Base-by-base conservation (phyloP, 2,329 filamentous ascomycete genomes). In the Claviceps arundinis region DNA sequence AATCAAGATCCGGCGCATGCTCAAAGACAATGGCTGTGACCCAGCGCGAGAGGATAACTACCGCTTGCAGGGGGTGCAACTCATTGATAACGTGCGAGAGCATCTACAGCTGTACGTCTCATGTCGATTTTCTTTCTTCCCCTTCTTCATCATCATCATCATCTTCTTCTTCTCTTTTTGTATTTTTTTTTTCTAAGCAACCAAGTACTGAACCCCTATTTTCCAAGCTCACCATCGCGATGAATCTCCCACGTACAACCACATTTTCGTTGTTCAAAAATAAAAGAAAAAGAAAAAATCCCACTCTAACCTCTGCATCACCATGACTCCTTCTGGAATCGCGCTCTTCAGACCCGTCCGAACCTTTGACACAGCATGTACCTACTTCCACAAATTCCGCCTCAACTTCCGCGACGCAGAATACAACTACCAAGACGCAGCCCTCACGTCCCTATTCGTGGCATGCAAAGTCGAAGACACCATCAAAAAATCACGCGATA, bases 391-490 rank as follows among this genome's bases (percentile, higher is more conserved):
- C 73, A 89, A 89, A 59, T 96, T 96, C 65, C 84, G 91, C 37
- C 77, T 97, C 50, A 80, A 85, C 46, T 89, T 95, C 62, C 78
- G 83, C n/a, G 88, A 90, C 59, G 81, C 75, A 57, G 89, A 95
- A 62, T 95, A 95, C 68, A 87, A 86, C 65, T 89, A 83, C 57
- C 69, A 88, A 66, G 91, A 97, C 64, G 90, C 89, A 1, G 89
- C 91, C 0, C 80, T 93, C 6, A 89, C 93, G 1, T 85, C 89
- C 24, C 73, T 98, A 8, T 91, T 97, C 62, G 87, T 90, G 2
- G 90, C 90, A 2, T 97, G 91, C 74, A 98, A 98, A 71, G 89
- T 94, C 46, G 93, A 98, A 68, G 93, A 98, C 67, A 98, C 93
- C 0, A 79, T 96, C 58, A 98, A 98, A 71, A 97, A 97, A 72